Evolutionary conservation across 2,329 filamentous ascomycete genomes (phyloP).

Genomic region (Magnaporthiopsis rhizophila): DNA sequence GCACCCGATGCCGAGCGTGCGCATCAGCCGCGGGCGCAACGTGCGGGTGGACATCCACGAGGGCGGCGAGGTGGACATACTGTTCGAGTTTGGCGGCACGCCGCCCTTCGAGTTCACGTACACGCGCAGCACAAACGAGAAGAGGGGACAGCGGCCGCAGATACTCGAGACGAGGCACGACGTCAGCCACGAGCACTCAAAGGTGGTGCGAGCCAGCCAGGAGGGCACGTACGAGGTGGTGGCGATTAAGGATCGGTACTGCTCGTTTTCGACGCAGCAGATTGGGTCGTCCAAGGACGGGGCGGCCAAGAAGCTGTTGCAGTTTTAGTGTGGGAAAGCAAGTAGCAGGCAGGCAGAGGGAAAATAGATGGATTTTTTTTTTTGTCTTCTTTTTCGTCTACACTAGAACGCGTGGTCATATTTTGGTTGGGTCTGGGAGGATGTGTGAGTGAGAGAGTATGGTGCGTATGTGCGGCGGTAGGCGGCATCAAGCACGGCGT

Average conservation of each 20-base stretch:
- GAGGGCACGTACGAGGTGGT: constrained; percentile 98
- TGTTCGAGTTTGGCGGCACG: constrained; percentile 92
- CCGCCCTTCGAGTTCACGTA: constrained; percentile 98
- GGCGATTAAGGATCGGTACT: constrained; percentile 88
- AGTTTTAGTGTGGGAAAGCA: constrained; percentile 10
- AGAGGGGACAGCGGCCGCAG: constrained; percentile 63
- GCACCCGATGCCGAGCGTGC: constrained; percentile 85
- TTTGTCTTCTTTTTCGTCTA: background rate
- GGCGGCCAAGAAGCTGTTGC: constrained; percentile 24
- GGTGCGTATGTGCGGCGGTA: background rate
- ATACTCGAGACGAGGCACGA: constrained; percentile 90
- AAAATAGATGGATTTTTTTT: background rate
- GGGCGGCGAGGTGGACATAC: constrained; percentile 84
- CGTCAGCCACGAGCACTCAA: constrained; percentile 69
- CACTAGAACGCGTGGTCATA: background rate
- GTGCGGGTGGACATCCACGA: constrained; percentile 90
- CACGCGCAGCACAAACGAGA: constrained; percentile 79
- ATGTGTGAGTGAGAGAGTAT: background rate
- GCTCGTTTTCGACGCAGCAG: constrained; percentile 73
- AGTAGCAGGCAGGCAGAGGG: background rate
- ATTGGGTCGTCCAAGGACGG: constrained; percentile 32
- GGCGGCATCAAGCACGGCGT: background rate
- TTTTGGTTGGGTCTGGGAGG: background rate
- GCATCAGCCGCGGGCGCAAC: constrained; percentile 76
- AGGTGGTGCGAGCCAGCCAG: constrained; percentile 76